A percentile compares a stretch with the other conserved stretches of the same genome.
Evolutionary conservation across 2,329 filamentous ascomycete species (phyloP).

Genomic region (Cryoendolithus antarcticus): DNA sequence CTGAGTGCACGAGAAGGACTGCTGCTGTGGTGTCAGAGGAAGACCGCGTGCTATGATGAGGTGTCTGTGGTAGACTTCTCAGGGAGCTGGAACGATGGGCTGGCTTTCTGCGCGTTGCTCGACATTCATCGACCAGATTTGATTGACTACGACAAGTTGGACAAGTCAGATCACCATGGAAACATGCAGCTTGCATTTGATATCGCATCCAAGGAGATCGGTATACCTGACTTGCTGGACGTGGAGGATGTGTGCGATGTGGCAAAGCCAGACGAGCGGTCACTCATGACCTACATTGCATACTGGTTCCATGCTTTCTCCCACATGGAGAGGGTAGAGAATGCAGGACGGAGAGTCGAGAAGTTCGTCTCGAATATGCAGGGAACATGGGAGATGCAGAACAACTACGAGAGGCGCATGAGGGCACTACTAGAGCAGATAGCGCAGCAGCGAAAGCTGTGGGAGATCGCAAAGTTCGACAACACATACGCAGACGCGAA

Average conservation of each 20-base stretch:
- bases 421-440: constrained; percentile 66
- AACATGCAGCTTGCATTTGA: constrained; percentile 99
- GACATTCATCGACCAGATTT: constrained; percentile 95
- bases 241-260: constrained; percentile 98
- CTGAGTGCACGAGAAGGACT: constrained; percentile 95
- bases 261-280: constrained; percentile 86
- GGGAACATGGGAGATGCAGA: constrained; percentile 99
- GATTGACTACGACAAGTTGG: constrained; percentile 89
- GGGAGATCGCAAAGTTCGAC: constrained; percentile 72
- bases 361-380: constrained; percentile 99
- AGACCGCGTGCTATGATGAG: constrained; percentile 96
- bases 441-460: constrained; percentile 57
- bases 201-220: constrained; percentile 89
- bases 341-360: constrained; percentile 87
- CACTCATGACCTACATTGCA: constrained; percentile 98
- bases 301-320: constrained; percentile 99
- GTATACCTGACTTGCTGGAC: constrained; percentile 87
- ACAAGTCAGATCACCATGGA: constrained; percentile 85
- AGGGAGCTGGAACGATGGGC: constrained; percentile 88
- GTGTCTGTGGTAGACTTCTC: constrained; percentile 95
- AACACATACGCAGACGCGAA: constrained; percentile 91
- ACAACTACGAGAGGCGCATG: constrained; percentile 86
- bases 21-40: constrained; percentile 92
- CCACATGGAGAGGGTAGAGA: constrained; percentile 97
- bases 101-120: constrained; percentile 89